Conservation (phyloP, 805 yeast genomes). For the Saturnispora sanitii region DNA sequence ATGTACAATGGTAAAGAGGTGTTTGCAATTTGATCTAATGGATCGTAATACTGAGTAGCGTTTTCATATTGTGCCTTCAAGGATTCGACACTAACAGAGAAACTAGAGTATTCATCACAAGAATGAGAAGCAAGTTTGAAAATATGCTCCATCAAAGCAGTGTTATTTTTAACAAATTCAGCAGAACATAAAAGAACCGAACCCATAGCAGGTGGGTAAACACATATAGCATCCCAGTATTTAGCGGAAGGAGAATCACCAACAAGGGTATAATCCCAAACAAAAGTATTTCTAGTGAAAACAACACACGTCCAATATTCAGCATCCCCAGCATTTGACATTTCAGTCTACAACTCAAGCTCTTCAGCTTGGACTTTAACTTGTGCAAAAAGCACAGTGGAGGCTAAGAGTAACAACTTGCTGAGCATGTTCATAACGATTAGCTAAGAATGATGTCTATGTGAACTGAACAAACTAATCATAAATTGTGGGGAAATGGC, state of each 20-base stretch:
- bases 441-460: neutral
- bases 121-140: conserved; percentile 10
- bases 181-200: conserved; percentile 12
- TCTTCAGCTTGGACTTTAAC: neutral
- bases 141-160: neutral
- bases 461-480: neutral
- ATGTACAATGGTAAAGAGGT: conserved; percentile 9
- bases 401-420: neutral
- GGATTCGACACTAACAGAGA: neutral
- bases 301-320: conserved; percentile 26
- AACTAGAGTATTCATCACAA: conserved; percentile 14
- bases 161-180: conserved; percentile 1
- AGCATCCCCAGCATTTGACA: conserved; percentile 37
- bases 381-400: neutral
- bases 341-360: neutral
- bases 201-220: conserved; percentile 16
- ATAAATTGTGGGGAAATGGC: too few species aligned
- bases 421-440: neutral
- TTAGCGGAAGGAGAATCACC: conserved; percentile 8
- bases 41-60: conserved; percentile 9
- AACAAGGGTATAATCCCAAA: conserved; percentile 10
- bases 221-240: conserved; percentile 9
- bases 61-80: conserved; percentile 7
- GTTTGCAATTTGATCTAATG: conserved; percentile 6
- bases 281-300: conserved; percentile 20